Percentiles rank a stretch among this genome's conserved stretches.
These are phyloP conservation scores for Dactylellina leptospora DNA, from an alignment of 2,329 filamentous ascomycete genomes.

Conservation along the genomic window DNA sequence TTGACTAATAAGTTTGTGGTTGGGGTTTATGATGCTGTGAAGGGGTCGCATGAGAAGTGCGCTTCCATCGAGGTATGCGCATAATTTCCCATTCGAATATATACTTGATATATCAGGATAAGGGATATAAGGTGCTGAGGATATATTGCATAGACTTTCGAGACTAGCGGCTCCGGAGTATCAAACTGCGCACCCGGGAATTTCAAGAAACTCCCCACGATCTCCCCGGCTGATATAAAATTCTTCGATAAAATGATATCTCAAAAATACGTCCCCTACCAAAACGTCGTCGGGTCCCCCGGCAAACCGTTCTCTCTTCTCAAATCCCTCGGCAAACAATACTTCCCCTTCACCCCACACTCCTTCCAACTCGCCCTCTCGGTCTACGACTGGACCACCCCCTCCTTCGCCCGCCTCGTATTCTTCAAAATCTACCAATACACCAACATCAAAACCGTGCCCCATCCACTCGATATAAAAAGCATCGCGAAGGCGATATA, in stretches of 20 bases:
- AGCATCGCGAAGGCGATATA: constrained; percentile 26
- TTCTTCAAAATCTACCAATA: constrained; percentile 32
- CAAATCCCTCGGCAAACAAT: constrained; percentile 6
- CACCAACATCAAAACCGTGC: constrained; percentile 2
- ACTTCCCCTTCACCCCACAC: constrained; percentile 17
- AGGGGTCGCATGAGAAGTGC: too few relatives aligned
- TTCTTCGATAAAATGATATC: constrained; percentile 15
- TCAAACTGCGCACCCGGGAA: not conserved
- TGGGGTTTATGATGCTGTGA: constrained; percentile 6
- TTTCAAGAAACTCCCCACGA: constrained; percentile 2
- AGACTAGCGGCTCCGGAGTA: not conserved
- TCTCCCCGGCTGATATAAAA: not conserved
- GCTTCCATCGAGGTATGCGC: too few relatives aligned
- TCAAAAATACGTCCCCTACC: constrained; percentile 13
- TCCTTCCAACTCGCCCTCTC: constrained; percentile 21
- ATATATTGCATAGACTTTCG: not conserved
- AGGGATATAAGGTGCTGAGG: too few relatives aligned
- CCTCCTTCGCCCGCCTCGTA: constrained; percentile 24
- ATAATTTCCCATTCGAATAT: too few relatives aligned
- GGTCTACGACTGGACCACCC: constrained; percentile 23
- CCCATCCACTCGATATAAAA: not conserved
- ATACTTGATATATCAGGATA: too few relatives aligned
- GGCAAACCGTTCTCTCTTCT: not conserved
- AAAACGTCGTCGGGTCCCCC: constrained; percentile 14
- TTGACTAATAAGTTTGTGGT: constrained; percentile 1